Percentiles rank a stretch among this genome's conserved stretches.
Evolutionary conservation across 1,284 basidiomycete species (phyloP).

Genomic region (Apiotrichum akiyoshidainum): DNA sequence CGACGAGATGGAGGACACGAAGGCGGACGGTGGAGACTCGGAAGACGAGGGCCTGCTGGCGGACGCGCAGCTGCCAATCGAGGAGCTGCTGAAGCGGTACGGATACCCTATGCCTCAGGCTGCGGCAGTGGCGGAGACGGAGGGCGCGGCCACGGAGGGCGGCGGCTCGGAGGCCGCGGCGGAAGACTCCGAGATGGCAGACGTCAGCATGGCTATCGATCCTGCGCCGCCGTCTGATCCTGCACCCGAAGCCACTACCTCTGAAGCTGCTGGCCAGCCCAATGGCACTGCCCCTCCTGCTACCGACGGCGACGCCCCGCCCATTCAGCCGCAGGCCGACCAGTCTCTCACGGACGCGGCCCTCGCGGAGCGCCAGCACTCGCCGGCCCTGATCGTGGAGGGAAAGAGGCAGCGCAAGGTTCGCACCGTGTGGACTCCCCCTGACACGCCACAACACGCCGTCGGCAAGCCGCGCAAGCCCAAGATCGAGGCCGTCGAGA

Average conservation of each 20-base stretch:
- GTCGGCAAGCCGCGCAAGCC: constrained; percentile 23
- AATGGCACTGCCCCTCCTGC: not conserved
- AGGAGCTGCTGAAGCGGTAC: constrained; percentile 56
- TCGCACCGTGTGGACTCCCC: constrained; percentile 41
- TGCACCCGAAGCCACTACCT: not conserved
- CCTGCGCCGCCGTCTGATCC: not conserved
- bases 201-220: constrained; percentile 1
- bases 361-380: constrained; percentile 18
- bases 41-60: constrained; percentile 55
- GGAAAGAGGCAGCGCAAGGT: constrained; percentile 40
- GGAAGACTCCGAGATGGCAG: constrained; percentile 2
- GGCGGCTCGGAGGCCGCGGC: not conserved
- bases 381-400: constrained; percentile 30
- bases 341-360: constrained; percentile 38
- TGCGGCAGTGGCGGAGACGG: constrained; percentile 5
- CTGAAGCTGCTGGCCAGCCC: not conserved
- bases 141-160: not conserved
- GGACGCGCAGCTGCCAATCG: constrained; percentile 57
- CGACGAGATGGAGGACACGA: constrained; percentile 51
- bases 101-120: constrained; percentile 44
- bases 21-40: constrained; percentile 50
- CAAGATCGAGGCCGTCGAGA: constrained; percentile 23
- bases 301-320: not conserved
- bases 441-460: constrained; percentile 26
- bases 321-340: constrained; percentile 16